Percentiles rank a stretch among this genome's conserved stretches.
These are phyloP conservation scores for Miscanthus sacchariflorus DNA, from an alignment of 202 grass and related monocot species.

Conservation along the genomic window DNA sequence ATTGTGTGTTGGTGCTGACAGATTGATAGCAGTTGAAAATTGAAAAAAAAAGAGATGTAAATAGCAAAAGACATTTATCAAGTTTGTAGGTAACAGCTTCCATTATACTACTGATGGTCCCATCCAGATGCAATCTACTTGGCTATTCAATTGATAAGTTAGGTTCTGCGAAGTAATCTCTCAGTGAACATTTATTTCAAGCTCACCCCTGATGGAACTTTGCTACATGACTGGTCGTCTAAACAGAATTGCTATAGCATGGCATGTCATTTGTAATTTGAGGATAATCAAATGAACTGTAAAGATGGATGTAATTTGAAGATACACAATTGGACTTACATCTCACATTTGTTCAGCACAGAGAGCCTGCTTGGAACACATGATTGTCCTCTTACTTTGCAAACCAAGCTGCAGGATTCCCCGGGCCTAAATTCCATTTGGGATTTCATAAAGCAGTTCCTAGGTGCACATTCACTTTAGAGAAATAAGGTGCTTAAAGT, in stretches of 20 bases:
- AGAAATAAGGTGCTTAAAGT: constrained; percentile 38
- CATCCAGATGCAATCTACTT: no score
- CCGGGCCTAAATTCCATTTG: constrained; percentile 65
- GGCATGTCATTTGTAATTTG: constrained; percentile 16
- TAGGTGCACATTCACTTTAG: constrained; percentile 27
- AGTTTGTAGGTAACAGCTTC: background rate
- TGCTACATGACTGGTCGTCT: background rate
- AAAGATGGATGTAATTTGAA: constrained; percentile 21
- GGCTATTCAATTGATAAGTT: constrained; percentile 21
- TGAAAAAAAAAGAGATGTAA: background rate
- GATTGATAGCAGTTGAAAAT: constrained; percentile 19
- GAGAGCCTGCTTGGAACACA: constrained; percentile 86
- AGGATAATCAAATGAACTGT: constrained; percentile 26
- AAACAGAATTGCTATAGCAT: constrained; percentile 8
- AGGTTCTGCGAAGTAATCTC: background rate
- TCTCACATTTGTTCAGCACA: constrained; percentile 76
- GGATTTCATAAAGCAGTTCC: constrained; percentile 41
- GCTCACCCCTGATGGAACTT: background rate
- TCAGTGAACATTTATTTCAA: constrained; percentile 25
- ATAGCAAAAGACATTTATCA: background rate
- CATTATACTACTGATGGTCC: no score
- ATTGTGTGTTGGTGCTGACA: background rate
- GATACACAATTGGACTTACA: constrained; percentile 66
- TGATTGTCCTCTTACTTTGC: constrained; percentile 79
- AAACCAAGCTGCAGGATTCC: constrained; percentile 75